These are phyloP conservation scores for Fusarium transvaalense DNA, from an alignment of 2,329 filamentous ascomycete genomes.

Conservation along the genomic window DNA sequence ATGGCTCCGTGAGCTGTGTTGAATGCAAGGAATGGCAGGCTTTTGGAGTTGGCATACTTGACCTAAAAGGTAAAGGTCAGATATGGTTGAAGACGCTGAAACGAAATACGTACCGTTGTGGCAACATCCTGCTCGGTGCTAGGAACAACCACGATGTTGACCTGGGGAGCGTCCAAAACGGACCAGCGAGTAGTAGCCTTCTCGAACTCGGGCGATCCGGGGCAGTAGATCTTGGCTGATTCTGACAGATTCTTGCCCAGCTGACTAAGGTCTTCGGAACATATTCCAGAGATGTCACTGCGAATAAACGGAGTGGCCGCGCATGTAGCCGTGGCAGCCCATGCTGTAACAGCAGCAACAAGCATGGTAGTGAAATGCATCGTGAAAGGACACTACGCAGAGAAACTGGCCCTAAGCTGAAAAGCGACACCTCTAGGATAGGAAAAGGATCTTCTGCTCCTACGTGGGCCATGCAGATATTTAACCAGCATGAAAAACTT, in stretches of 20 bases:
- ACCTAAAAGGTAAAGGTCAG: slow-evolving; percentile 33
- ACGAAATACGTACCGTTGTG: slow-evolving; percentile 55
- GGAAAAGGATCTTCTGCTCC: slow-evolving; percentile 1
- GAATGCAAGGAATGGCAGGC: slow-evolving; percentile 64
- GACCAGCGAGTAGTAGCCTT: slow-evolving; percentile 61
- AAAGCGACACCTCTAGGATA: not conserved
- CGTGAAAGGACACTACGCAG: not conserved
- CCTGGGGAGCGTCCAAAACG: slow-evolving; percentile 55
- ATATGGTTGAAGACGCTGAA: rapidly evolving
- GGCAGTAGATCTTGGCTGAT: slow-evolving; percentile 57
- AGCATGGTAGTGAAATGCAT: slow-evolving; percentile 44
- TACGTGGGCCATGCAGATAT: slow-evolving; percentile 24
- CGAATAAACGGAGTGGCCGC: slow-evolving; percentile 27
- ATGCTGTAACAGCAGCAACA: slow-evolving; percentile 47
- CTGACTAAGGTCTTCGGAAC: slow-evolving; percentile 30
- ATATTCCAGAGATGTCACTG: slow-evolving; percentile 35
- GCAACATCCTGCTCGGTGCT: slow-evolving; percentile 62
- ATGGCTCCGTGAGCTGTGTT: slow-evolving; percentile 66
- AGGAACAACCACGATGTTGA: slow-evolving; percentile 62
- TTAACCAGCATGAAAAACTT: slow-evolving; percentile 28
- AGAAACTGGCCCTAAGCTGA: not conserved
- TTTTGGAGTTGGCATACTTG: slow-evolving; percentile 60
- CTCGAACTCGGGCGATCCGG: slow-evolving; percentile 57
- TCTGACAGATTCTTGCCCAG: slow-evolving; percentile 54
- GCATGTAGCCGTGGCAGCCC: slow-evolving; percentile 43